A percentile compares a stretch with the other conserved stretches of the same genome.
Evolutionary conservation across 768 basidiomycete genomes (phyloP).

Genomic region (Termitomyces eurrhizus): DNA sequence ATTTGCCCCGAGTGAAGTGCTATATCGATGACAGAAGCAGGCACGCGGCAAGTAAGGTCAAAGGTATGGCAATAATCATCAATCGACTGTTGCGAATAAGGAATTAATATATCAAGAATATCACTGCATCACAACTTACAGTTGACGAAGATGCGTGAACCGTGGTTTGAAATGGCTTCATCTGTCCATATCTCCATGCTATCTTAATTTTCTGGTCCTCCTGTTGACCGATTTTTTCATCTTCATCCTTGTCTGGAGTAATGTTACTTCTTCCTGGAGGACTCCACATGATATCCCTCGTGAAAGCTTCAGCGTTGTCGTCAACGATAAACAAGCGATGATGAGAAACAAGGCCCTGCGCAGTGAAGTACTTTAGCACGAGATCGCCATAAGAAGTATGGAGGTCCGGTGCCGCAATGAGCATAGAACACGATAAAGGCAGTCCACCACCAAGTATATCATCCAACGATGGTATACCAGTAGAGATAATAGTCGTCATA

Average conservation of each 20-base stretch:
- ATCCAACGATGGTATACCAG: slow-evolving; percentile 90
- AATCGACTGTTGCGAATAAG: slow-evolving; percentile 31
- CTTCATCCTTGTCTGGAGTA: slow-evolving; percentile 18
- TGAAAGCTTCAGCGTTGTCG: slow-evolving; percentile 51
- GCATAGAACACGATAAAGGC: slow-evolving; percentile 72
- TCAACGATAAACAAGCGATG: slow-evolving; percentile 71
- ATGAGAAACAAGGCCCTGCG: slow-evolving; percentile 75
- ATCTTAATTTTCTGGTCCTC: slow-evolving; percentile 77
- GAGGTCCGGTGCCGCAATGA: slow-evolving; percentile 77
- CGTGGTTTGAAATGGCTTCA: slow-evolving; percentile 91
- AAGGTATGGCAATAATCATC: slow-evolving; percentile 68
- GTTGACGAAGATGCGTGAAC: slow-evolving; percentile 48
- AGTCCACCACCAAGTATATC: slow-evolving; percentile 92
- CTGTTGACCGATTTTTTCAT: slow-evolving; percentile 28
- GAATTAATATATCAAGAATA: not conserved
- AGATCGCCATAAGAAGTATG: slow-evolving; percentile 86
- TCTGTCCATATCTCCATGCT: slow-evolving; percentile 94
- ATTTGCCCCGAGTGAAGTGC: slow-evolving; percentile 38
- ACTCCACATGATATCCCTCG: slow-evolving; percentile 80
- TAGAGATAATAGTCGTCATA: slow-evolving; percentile 63
- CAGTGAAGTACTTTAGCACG: slow-evolving; percentile 82
- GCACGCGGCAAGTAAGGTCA: slow-evolving; percentile 66
- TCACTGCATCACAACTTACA: slow-evolving; percentile 28
- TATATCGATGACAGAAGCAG: slow-evolving; percentile 42
- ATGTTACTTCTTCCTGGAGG: slow-evolving; percentile 31